Evolutionary conservation across 106 monocot species (phyloP).

Genomic region (Agapanthus africanus): DNA sequence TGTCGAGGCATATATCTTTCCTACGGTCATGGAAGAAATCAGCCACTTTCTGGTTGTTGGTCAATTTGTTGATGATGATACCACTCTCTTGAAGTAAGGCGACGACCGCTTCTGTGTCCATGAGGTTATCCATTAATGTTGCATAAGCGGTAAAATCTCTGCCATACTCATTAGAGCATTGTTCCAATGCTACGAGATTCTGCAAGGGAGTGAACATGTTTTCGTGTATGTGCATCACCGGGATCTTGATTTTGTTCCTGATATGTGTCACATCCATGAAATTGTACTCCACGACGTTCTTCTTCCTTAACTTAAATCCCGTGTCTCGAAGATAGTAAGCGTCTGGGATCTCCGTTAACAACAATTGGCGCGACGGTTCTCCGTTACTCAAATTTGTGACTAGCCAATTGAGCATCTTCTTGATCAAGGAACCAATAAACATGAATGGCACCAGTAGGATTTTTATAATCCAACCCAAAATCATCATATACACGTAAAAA

Average conservation of each 20-base stretch:
- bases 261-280: conserved; percentile 10
- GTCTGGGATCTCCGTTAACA: background rate
- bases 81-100: conserved; percentile 12
- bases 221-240: background rate
- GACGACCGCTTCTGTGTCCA: conserved; percentile 8
- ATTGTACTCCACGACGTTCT: background rate
- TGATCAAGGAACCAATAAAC: too few relatives aligned
- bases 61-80: conserved; percentile 16
- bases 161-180: conserved; percentile 6
- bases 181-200: conserved; percentile 22
- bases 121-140: conserved; percentile 16
- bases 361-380: too few relatives aligned
- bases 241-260: background rate
- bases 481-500: too few relatives aligned
- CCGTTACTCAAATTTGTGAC: too few relatives aligned
- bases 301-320: conserved; percentile 1
- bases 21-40: conserved; percentile 10
- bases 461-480: too few relatives aligned
- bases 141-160: conserved; percentile 10
- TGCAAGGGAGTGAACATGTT: background rate
- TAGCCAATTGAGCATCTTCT: too few relatives aligned
- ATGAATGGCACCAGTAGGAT: too few relatives aligned
- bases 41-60: conserved; percentile 16
- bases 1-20: background rate
- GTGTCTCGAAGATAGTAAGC: background rate